Conservation (phyloP, 176 grass and related monocot genomes). For the Dactylis glomerata region DNA sequence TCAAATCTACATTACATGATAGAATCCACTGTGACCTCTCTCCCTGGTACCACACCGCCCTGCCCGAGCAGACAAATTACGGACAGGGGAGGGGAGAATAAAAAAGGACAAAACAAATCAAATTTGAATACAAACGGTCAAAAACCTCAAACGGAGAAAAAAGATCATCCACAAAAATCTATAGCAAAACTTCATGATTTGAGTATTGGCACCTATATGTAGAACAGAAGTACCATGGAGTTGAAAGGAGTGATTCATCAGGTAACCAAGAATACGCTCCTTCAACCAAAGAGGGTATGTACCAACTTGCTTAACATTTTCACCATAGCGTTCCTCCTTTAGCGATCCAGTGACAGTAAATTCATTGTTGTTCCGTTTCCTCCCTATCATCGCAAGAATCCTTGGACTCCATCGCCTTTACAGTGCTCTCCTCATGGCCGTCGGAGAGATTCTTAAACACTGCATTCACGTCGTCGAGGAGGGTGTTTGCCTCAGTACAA, state of each 20-base stretch:
- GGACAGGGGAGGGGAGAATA: constrained; percentile 16
- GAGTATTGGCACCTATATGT: constrained; percentile 33
- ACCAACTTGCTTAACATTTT: constrained; percentile 21
- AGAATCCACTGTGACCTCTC: constrained; percentile 16
- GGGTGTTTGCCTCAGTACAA: constrained; percentile 34
- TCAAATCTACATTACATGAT: constrained; percentile 5
- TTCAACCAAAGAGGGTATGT: background rate
- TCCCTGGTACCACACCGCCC: constrained; percentile 18
- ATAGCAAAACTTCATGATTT: constrained; percentile 48
- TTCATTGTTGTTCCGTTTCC: constrained; percentile 29
- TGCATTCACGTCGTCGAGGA: constrained; percentile 13
- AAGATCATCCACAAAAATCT: constrained; percentile 44
- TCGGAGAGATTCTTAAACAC: constrained; percentile 30
- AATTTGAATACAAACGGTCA: constrained; percentile 18
- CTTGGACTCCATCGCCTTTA: background rate
- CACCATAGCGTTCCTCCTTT: background rate
- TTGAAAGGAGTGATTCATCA: background rate
- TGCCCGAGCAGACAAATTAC: constrained; percentile 21
- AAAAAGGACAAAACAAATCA: constrained; percentile 12
- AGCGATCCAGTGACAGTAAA: background rate
- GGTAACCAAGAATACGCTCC: background rate
- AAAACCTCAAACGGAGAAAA: constrained; percentile 34
- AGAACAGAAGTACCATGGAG: constrained; percentile 15
- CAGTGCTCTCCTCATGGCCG: constrained; percentile 12
- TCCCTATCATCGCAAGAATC: background rate